Evolutionary conservation across 2,329 filamentous ascomycete genomes (phyloP).

Genomic region (Alternaria rosae): DNA sequence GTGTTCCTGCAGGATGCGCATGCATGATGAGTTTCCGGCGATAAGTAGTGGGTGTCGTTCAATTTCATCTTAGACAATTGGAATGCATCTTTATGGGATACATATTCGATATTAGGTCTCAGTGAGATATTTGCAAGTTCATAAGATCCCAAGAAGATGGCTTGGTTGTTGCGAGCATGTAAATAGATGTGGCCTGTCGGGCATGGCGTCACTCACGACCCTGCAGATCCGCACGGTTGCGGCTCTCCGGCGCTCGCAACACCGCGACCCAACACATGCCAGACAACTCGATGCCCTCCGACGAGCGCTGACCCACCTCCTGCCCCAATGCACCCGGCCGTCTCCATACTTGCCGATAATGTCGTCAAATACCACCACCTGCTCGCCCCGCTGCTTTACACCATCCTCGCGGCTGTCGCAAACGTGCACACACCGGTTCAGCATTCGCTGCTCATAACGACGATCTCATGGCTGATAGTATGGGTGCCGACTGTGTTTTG

Average conservation of each 20-base stretch:
- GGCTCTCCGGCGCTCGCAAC: conserved; percentile 2
- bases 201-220: conserved; percentile 20
- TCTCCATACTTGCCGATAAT: conserved; percentile 40
- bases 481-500: conserved; percentile 46
- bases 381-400: conserved; percentile 45
- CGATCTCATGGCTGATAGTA: conserved; percentile 53
- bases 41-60: not conserved
- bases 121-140: not conserved
- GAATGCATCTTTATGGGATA: not conserved
- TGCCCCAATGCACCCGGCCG: conserved; percentile 50
- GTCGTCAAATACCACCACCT: conserved; percentile 41
- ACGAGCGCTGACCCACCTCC: conserved; percentile 38
- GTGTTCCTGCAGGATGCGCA: not conserved
- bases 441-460: conserved; percentile 54
- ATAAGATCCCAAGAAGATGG: not conserved
- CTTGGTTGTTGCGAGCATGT: not conserved
- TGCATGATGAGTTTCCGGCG: not conserved
- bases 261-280: conserved; percentile 16
- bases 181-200: not conserved
- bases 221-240: conserved; percentile 15
- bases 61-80: not conserved
- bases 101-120: rapidly evolving
- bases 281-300: conserved; percentile 40
- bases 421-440: conserved; percentile 45
- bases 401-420: conserved; percentile 44